Base-by-base conservation (phyloP, 345 rosid genomes). In the Turritis glabra region DNA sequence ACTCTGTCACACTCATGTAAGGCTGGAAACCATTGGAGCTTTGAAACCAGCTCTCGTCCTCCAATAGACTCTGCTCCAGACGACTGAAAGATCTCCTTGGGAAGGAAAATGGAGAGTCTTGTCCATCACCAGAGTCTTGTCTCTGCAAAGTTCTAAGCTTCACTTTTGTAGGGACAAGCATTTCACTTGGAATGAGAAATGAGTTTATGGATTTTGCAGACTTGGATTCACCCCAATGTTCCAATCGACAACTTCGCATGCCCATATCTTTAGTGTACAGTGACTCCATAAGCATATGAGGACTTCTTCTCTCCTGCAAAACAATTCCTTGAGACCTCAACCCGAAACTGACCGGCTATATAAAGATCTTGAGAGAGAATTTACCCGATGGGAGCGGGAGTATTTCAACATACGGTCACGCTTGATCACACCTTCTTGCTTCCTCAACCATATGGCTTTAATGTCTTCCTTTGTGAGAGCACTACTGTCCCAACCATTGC, bases 381-480 rank as follows among this genome's bases (percentile, higher is more conserved):
- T 56, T 85, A 93, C 97, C 84, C 86, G 81, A 40, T 89, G 84
- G 8, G 98, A 94, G 37, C 83, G 91, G 0, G 97, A 94, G 84
- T 89, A 91, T 69, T 81, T 88, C 81, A 86, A 79, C 93, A 91
- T 89, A 27, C 92, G 77, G 12, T 88, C 95, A 80, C 97, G 79
- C 80, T 74, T 87, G 56, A 80, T 54, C 33, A 58, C 71, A 54
- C 91, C 93, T 25, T 88, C 89, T 65, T 83, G 91, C 82, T 80
- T 88, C 73, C 78, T 87, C 38, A 78, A 79, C 88, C 83, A 85
- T 46, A 76, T 76, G 27, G 83, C 72, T 82, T 88, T 88, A 22
- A 84, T 74, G 40, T 88, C 95, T 72, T 85, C 89, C 79, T 81
- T 88, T 0, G 87, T 87, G 30, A 85, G 80, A 46, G 75, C 38